These are phyloP conservation scores for Chenopodium formosanum DNA, from an alignment of 148 eudicot genomes.

Conservation along the genomic window DNA sequence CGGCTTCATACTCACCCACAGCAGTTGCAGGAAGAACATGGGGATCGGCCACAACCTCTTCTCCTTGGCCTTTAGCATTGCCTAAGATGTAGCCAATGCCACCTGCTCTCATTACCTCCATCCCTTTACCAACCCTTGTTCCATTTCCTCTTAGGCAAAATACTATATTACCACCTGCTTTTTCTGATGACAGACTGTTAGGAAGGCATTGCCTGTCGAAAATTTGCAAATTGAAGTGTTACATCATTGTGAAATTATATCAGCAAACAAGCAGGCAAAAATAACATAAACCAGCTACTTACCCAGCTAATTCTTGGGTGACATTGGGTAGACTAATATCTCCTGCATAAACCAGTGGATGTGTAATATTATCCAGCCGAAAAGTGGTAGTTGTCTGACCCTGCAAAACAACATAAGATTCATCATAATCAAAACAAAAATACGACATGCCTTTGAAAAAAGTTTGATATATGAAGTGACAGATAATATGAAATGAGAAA, in stretches of 20 bases:
- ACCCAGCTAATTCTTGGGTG: slow-evolving; percentile 50
- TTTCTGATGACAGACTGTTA: slow-evolving; percentile 52
- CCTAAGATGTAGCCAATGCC: slow-evolving; percentile 67
- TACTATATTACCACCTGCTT: slow-evolving; percentile 68
- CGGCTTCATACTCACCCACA: slow-evolving; percentile 39
- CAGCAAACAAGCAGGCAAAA: neutral
- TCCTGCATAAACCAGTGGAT: slow-evolving; percentile 70
- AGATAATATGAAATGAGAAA: no score
- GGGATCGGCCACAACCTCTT: slow-evolving; percentile 48
- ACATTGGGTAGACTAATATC: slow-evolving; percentile 50
- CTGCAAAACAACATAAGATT: slow-evolving; percentile 31
- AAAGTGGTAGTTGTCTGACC: slow-evolving; percentile 66
- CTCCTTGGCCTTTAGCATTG: slow-evolving; percentile 42
- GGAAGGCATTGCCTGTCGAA: slow-evolving; percentile 75
- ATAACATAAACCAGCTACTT: neutral
- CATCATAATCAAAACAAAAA: neutral
- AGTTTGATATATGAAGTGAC: no score
- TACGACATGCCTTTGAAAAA: no score
- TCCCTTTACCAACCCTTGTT: slow-evolving; percentile 64
- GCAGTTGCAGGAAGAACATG: slow-evolving; percentile 83
- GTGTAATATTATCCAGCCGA: slow-evolving; percentile 51
- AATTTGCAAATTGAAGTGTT: neutral
- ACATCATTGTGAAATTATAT: neutral
- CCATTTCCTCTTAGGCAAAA: slow-evolving; percentile 75
- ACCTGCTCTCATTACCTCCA: slow-evolving; percentile 79